Conservation (phyloP, 2,329 filamentous ascomycete species). For the Cryphonectria naterciae region DNA sequence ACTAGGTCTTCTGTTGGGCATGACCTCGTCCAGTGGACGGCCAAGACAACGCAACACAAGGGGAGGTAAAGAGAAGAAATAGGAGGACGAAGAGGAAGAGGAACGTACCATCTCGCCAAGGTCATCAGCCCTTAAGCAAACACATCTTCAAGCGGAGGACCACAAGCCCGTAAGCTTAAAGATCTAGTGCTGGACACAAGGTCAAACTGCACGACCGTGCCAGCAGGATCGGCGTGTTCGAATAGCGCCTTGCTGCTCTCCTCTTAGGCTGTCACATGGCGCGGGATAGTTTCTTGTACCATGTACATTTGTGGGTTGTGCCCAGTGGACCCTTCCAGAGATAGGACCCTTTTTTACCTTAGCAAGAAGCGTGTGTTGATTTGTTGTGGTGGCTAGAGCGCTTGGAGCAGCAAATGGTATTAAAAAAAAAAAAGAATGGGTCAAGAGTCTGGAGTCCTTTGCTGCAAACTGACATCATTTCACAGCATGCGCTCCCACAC, state of each 20-base stretch:
- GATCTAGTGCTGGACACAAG: neutral
- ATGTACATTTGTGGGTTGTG: slow-evolving; percentile 5
- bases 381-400: slow-evolving; percentile 20
- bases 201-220: neutral
- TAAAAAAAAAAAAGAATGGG: neutral
- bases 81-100: neutral
- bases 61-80: neutral
- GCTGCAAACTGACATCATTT: slow-evolving; percentile 26
- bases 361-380: neutral
- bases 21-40: neutral
- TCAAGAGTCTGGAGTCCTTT: neutral
- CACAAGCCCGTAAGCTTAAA: slow-evolving; percentile 10
- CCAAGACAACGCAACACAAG: neutral
- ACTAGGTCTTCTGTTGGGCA: neutral
- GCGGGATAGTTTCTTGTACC: neutral
- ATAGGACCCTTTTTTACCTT: slow-evolving; percentile 15
- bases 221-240: slow-evolving; percentile 7
- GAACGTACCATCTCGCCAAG: neutral
- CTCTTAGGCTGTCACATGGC: slow-evolving; percentile 13
- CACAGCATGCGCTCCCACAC: slow-evolving; percentile 2
- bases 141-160: neutral
- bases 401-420: slow-evolving; percentile 22
- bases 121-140: slow-evolving; percentile 8
- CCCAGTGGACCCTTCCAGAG: slow-evolving; percentile 14
- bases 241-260: neutral